Conservation (phyloP, 1,284 basidiomycete genomes). For the Malassezia japonica region DNA sequence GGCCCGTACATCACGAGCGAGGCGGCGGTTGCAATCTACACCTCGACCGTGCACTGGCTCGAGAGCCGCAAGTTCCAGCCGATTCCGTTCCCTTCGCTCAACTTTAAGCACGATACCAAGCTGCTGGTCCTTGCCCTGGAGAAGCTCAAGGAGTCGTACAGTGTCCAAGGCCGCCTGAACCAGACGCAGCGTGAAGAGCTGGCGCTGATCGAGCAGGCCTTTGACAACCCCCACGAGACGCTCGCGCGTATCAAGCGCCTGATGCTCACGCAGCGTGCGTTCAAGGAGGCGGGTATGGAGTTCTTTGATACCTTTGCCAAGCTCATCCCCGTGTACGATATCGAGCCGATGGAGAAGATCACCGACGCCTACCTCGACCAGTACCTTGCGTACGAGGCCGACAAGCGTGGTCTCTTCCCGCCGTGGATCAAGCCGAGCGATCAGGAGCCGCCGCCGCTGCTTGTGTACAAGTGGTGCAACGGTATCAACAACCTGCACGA, state of each 20-base stretch:
- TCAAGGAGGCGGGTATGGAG: conserved; percentile 47
- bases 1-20: conserved; percentile 47
- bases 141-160: conserved; percentile 46
- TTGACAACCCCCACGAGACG: conserved; percentile 48
- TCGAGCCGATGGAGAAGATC: conserved; percentile 49
- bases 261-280: conserved; percentile 47
- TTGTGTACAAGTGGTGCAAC: conserved; percentile 49
- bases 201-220: conserved; percentile 47
- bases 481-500: conserved; percentile 46
- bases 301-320: conserved; percentile 48
- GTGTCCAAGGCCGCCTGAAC: conserved; percentile 46
- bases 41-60: conserved; percentile 47
- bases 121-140: conserved; percentile 44
- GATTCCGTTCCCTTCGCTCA: conserved; percentile 47
- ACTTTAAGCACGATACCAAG: conserved; percentile 48
- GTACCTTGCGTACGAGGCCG: conserved; percentile 47
- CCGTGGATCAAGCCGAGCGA: conserved; percentile 49
- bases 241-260: conserved; percentile 47
- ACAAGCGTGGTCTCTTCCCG: conserved; percentile 48
- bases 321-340: conserved; percentile 45
- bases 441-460: conserved; percentile 44
- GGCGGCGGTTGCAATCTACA: conserved; percentile 47
- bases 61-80: conserved; percentile 46
- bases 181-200: conserved; percentile 48
- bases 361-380: conserved; percentile 48